Evolutionary conservation across 352 stramenopile genomes (phyloP).

Genomic region (Pythium angustatum): DNA sequence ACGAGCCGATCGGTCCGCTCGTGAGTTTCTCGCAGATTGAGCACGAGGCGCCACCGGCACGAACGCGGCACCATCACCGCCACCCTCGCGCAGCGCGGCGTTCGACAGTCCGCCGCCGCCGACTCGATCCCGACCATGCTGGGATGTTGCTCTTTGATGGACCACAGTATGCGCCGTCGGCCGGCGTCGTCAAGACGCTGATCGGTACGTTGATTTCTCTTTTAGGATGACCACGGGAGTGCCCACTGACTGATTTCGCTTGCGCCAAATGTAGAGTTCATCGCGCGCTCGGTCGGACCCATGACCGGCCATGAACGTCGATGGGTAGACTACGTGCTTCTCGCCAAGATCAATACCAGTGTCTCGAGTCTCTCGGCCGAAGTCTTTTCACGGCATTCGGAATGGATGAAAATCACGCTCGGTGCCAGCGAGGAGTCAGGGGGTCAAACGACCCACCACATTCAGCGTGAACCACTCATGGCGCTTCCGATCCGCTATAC

Average conservation of each 20-base stretch:
- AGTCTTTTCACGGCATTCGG: constrained; percentile 49
- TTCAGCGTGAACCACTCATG: constrained; percentile 39
- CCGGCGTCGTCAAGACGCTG: constrained; percentile 51
- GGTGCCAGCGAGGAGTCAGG: constrained; percentile 38
- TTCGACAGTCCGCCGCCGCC: constrained; percentile 13
- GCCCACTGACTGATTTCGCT: neutral
- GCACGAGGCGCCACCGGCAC: constrained; percentile 8
- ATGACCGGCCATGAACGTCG: constrained; percentile 30
- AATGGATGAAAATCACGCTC: constrained; percentile 85
- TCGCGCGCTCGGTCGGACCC: constrained; percentile 42
- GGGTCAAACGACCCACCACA: constrained; percentile 6
- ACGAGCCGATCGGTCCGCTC: neutral
- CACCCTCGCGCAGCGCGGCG: constrained; percentile 13
- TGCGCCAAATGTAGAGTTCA: constrained; percentile 41
- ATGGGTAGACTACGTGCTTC: constrained; percentile 56
- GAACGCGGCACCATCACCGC: neutral
- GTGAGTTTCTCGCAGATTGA: constrained; percentile 19
- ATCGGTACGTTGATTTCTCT: constrained; percentile 36
- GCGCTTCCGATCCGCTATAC: constrained; percentile 62
- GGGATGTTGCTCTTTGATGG: constrained; percentile 74
- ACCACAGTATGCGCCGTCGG: constrained; percentile 45
- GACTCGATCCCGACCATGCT: constrained; percentile 61
- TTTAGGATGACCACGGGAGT: neutral
- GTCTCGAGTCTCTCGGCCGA: constrained; percentile 39
- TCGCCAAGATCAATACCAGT: constrained; percentile 46